These are phyloP conservation scores for Plasmodium gallinaceum DNA, from an alignment of 169 alveolate species.

Conservation along the genomic window DNA sequence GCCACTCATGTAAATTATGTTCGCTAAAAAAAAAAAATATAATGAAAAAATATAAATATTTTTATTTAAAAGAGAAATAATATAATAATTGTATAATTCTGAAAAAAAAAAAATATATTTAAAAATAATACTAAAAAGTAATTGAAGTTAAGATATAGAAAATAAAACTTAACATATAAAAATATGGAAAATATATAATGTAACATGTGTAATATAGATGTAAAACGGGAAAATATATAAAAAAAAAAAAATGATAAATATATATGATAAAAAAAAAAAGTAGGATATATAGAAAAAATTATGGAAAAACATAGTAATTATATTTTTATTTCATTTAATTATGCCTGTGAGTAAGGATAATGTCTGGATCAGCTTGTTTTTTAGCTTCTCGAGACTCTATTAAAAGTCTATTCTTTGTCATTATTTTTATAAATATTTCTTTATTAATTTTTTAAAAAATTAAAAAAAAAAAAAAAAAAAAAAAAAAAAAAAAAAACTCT, in stretches of 20 bases:
- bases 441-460: conserved; percentile 6
- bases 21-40: conserved; percentile 60
- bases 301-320: not conserved
- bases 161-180: too few species aligned
- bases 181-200: too few species aligned
- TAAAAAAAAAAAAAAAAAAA: not conserved
- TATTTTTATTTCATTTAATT: not conserved
- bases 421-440: conserved; percentile 16
- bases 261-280: not conserved
- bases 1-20: conserved; percentile 90
- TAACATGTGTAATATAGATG: too few species aligned
- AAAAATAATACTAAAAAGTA: not conserved
- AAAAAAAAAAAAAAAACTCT: too few species aligned
- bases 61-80: not conserved
- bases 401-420: conserved; percentile 81
- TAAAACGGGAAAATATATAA: not conserved
- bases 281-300: not conserved
- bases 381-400: conserved; percentile 85
- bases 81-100: not conserved
- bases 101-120: not conserved
- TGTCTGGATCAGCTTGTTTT: conserved; percentile 83
- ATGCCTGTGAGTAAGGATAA: conserved; percentile 78
- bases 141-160: too few species aligned
- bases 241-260: not conserved
- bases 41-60: not conserved